phyloP scores from a whole-genome alignment of 805 yeast genomes.

The Hanseniaspora clermontiae region DNA sequence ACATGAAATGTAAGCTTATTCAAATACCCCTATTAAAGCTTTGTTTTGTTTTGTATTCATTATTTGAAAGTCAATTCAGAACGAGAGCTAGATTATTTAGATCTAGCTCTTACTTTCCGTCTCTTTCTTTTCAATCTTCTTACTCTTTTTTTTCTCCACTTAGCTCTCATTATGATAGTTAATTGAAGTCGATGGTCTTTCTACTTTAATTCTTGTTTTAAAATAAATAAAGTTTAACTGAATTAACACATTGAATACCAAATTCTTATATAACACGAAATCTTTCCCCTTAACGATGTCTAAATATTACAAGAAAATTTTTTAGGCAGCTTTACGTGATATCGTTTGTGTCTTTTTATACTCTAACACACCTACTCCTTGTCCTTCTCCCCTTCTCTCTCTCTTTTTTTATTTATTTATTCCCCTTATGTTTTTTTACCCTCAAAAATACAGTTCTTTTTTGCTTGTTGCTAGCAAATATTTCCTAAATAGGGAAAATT shows the following conservation, averaged over 20 bases:
- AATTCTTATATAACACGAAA: too few species aligned
- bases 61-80: background rate
- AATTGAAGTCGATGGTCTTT: slow-evolving; percentile 18
- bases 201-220: too few species aligned
- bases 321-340: background rate
- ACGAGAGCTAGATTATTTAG: slow-evolving; percentile 60
- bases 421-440: background rate
- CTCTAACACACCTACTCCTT: background rate
- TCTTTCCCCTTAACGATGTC: too few species aligned
- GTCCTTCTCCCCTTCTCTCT: too few species aligned
- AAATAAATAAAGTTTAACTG: too few species aligned
- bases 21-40: background rate
- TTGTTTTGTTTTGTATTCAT: background rate
- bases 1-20: background rate
- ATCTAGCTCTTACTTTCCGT: slow-evolving; percentile 99
- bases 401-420: background rate
- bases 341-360: background rate
- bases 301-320: background rate
- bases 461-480: background rate
- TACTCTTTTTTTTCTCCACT: slow-evolving; percentile 99
- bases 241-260: too few species aligned
- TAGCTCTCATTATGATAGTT: slow-evolving; percentile 62
- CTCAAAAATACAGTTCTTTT: background rate
- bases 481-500: background rate
- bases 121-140: slow-evolving; percentile 99